Evolutionary conservation across 176 grass and related monocot genomes (phyloP).

Genomic region (Zoysia pacifica): DNA sequence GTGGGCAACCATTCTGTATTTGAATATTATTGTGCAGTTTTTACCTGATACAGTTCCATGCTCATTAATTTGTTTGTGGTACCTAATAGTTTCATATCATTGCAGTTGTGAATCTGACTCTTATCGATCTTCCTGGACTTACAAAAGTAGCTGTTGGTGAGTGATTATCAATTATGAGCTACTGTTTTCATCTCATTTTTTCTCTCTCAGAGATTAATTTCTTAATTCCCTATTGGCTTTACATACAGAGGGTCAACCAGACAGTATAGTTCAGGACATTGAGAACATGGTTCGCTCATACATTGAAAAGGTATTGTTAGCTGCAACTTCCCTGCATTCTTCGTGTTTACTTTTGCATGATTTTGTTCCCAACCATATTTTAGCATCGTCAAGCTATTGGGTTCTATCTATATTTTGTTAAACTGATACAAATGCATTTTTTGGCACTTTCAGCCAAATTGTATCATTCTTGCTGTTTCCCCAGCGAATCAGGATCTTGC

Average conservation of each 20-base stretch:
- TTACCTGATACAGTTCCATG: slow-evolving; percentile 11
- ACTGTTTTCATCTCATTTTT: neutral
- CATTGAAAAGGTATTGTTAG: slow-evolving; percentile 90
- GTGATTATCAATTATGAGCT: slow-evolving; percentile 28
- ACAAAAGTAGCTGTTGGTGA: slow-evolving; percentile 98
- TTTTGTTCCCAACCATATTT: neutral
- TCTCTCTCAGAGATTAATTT: slow-evolving; percentile 34
- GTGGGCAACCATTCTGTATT: neutral
- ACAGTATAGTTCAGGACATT: slow-evolving; percentile 82
- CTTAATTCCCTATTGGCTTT: slow-evolving; percentile 20
- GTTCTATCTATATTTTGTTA: neutral
- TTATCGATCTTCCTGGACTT: slow-evolving; percentile 98
- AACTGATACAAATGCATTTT: neutral
- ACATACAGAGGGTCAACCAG: slow-evolving; percentile 76
- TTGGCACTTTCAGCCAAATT: slow-evolving; percentile 80
- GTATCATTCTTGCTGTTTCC: slow-evolving; percentile 96
- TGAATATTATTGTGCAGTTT: neutral
- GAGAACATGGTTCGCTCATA: slow-evolving; percentile 93
- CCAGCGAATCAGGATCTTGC: slow-evolving; percentile 99
- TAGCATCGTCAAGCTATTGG: slow-evolving; percentile 13
- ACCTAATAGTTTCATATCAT: slow-evolving; percentile 43
- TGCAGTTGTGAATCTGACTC: slow-evolving; percentile 99
- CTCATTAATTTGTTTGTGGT: neutral
- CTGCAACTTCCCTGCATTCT: neutral
- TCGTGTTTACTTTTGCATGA: slow-evolving; percentile 11